A percentile compares a stretch with the other conserved stretches of the same genome.
Conservation (phyloP, 1,139 yeast genomes). For the Candida anutae region DNA sequence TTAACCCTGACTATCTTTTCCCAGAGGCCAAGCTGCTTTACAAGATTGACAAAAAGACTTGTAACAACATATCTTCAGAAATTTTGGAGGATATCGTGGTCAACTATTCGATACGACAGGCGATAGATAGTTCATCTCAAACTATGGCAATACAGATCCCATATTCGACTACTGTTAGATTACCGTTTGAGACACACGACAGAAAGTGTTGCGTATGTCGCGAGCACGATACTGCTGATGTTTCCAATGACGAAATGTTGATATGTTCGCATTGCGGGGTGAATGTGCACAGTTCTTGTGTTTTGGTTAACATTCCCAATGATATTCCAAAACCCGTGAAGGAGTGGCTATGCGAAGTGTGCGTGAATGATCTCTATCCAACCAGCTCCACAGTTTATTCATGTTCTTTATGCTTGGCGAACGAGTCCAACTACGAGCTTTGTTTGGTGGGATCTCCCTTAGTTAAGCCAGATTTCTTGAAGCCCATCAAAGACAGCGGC, state of each 20-base stretch:
- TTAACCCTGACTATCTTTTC: constrained; percentile 6
- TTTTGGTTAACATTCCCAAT: constrained; percentile 40
- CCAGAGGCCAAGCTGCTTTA: constrained; percentile 2
- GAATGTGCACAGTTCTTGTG: constrained; percentile 64
- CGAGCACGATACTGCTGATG: constrained; percentile 21
- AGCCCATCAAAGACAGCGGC: constrained; percentile 55
- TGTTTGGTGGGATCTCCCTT: constrained; percentile 32
- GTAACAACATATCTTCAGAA: constrained; percentile 1
- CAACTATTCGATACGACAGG: constrained; percentile 13
- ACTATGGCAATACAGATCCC: constrained; percentile 16
- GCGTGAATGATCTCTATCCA: constrained; percentile 66
- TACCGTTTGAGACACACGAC: constrained; percentile 17
- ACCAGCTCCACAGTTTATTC: constrained; percentile 47
- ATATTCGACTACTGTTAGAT: constrained; percentile 10
- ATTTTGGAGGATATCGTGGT: background rate
- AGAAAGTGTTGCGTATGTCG: constrained; percentile 54
- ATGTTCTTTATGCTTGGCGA: constrained; percentile 61
- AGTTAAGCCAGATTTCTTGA: constrained; percentile 58
- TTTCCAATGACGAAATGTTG: constrained; percentile 25
- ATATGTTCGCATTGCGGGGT: constrained; percentile 66
- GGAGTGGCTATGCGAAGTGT: constrained; percentile 79
- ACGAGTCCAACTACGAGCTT: constrained; percentile 40
- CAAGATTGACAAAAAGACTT: constrained; percentile 5
- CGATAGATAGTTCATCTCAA: constrained; percentile 15
- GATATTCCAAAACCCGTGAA: constrained; percentile 17